These are phyloP conservation scores for Chrysoporthe austroafricana DNA, from an alignment of 2,329 filamentous ascomycete species.

Conservation along the genomic window DNA sequence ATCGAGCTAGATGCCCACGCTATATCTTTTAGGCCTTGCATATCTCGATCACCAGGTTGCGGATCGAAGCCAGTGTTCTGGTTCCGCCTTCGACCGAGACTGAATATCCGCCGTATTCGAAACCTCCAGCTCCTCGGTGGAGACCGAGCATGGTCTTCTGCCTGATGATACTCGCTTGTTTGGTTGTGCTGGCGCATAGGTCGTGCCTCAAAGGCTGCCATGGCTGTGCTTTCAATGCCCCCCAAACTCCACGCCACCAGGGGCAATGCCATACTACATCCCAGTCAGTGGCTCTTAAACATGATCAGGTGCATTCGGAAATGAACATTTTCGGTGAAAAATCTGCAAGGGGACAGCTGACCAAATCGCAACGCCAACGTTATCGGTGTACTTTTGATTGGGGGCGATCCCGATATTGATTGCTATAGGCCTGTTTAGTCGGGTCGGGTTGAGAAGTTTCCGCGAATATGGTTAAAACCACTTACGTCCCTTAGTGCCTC, in stretches of 20 bases:
- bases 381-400: conserved; percentile 8
- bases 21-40: conserved; percentile 16
- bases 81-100: background rate
- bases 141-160: background rate
- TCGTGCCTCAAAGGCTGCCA: conserved; percentile 31
- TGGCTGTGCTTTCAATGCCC: conserved; percentile 29
- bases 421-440: background rate
- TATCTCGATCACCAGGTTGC: background rate
- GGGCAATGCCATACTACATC: conserved; percentile 27
- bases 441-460: background rate
- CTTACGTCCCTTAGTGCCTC: background rate
- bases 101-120: background rate
- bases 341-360: background rate
- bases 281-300: background rate
- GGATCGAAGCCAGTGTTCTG: background rate
- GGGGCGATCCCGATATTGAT: conserved; percentile 11
- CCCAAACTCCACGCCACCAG: conserved; percentile 29
- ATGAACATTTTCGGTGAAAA: background rate
- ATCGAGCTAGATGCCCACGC: conserved; percentile 26
- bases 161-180: conserved; percentile 6
- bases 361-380: conserved; percentile 24
- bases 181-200: conserved; percentile 10
- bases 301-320: background rate
- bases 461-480: background rate
- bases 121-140: background rate